A percentile compares a stretch with the other conserved stretches of the same genome.
Conservation (phyloP, 108 stramenopile genomes). For the Craspedostauros australis region DNA sequence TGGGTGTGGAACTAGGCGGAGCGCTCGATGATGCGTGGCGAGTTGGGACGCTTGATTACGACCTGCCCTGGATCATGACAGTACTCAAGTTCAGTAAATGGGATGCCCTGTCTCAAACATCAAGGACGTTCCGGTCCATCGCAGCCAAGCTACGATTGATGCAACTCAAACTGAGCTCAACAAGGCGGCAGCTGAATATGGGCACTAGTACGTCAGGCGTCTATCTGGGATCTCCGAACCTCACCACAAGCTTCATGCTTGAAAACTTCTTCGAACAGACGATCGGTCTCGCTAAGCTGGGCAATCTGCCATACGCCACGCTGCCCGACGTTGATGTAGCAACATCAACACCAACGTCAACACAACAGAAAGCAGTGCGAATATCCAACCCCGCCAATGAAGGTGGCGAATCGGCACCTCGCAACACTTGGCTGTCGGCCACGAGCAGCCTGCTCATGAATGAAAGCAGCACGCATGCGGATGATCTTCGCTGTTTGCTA, state of each 20-base stretch:
- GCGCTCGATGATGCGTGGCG: conserved; percentile 39
- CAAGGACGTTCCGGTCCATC: conserved; percentile 32
- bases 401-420: too few species aligned
- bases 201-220: too few species aligned
- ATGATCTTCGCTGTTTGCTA: too few species aligned
- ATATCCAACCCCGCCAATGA: too few species aligned
- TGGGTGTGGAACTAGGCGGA: conserved; percentile 27
- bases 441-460: too few species aligned
- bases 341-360: too few species aligned
- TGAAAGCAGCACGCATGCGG: too few species aligned
- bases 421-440: too few species aligned
- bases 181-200: too few species aligned
- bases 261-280: conserved; percentile 48
- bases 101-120: conserved; percentile 45
- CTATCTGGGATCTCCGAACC: too few species aligned
- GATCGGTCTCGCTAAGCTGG: conserved; percentile 36
- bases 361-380: too few species aligned
- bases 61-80: conserved; percentile 61
- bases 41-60: conserved; percentile 19
- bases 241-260: conserved; percentile 41
- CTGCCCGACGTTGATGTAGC: background rate
- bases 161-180: too few species aligned
- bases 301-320: conserved; percentile 15
- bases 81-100: conserved; percentile 70
- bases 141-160: conserved; percentile 33